Evolutionary conservation across 1,284 basidiomycete species (phyloP).

Genomic region (Heterobasidion occidentale): DNA sequence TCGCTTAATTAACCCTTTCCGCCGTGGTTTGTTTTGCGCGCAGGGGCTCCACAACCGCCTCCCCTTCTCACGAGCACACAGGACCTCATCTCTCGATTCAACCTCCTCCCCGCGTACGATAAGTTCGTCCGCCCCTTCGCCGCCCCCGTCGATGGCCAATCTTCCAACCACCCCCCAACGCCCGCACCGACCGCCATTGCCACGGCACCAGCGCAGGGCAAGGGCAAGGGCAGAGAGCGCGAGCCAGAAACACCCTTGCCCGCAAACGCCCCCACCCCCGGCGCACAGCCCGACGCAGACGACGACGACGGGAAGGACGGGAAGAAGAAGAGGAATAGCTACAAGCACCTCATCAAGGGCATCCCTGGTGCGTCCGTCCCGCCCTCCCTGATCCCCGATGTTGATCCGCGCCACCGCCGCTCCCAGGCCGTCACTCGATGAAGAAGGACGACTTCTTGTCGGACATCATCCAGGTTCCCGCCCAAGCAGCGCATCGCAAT

Average conservation of each 20-base stretch:
- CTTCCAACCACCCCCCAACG: constrained; percentile 15
- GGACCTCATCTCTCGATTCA: constrained; percentile 64
- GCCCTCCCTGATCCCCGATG: neutral
- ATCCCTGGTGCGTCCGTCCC: constrained; percentile 50
- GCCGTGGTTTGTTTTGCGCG: constrained; percentile 2
- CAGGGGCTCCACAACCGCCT: constrained; percentile 37
- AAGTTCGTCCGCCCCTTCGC: constrained; percentile 58
- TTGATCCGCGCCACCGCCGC: constrained; percentile 6
- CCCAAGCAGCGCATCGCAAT: constrained; percentile 66
- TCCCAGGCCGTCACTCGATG: constrained; percentile 67
- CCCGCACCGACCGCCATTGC: constrained; percentile 12
- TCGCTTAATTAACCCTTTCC: neutral
- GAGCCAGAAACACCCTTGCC: constrained; percentile 20
- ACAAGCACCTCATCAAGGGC: constrained; percentile 70
- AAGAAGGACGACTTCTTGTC: constrained; percentile 72
- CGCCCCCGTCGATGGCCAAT: constrained; percentile 16
- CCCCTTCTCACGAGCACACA: constrained; percentile 60
- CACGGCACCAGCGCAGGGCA: constrained; percentile 24
- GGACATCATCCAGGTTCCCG: constrained; percentile 57
- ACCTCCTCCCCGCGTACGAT: constrained; percentile 63
- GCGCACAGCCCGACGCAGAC: constrained; percentile 38
- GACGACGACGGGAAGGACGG: constrained; percentile 50
- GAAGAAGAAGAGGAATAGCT: constrained; percentile 73
- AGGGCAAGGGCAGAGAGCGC: constrained; percentile 59
- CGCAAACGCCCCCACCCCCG: constrained; percentile 31